phyloP scores from a whole-genome alignment of 805 yeast genomes.

The Spathaspora arborariae region DNA sequence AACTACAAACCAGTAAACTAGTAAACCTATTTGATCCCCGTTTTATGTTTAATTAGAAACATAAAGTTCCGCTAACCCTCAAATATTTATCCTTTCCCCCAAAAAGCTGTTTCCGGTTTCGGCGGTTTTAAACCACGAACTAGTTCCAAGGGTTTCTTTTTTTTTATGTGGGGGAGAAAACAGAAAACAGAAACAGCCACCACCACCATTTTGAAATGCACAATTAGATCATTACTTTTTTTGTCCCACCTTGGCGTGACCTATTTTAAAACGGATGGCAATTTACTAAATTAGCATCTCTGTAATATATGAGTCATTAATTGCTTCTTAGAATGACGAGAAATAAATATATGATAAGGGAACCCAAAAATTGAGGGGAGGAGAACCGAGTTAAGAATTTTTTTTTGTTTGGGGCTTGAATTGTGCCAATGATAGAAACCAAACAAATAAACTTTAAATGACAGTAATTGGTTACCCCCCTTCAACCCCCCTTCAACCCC shows the following conservation, averaged over 20 bases:
- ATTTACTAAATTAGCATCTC: neutral
- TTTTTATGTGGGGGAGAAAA: neutral
- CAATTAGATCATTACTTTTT: neutral
- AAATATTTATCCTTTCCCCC: neutral
- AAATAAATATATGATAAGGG: neutral
- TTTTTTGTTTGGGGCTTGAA: too few relatives aligned
- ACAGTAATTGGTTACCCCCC: too few relatives aligned
- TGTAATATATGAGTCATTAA: neutral
- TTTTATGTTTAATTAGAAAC: neutral
- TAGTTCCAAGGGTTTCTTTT: neutral
- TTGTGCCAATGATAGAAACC: too few relatives aligned
- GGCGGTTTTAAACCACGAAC: neutral
- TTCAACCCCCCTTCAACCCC: too few relatives aligned
- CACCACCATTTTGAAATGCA: neutral
- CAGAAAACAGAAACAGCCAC: neutral
- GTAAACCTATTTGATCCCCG: neutral
- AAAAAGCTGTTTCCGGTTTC: neutral
- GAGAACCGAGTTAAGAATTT: neutral
- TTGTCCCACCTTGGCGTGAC: neutral
- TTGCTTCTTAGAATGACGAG: neutral
- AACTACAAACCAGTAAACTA: neutral
- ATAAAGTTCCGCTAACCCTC: too few relatives aligned
- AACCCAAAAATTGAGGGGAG: neutral
- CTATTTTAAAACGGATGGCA: neutral
- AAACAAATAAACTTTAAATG: too few relatives aligned